A percentile compares a stretch with the other conserved stretches of the same genome.
Evolutionary conservation across 768 basidiomycete genomes (phyloP).

Genomic region (Gautieria morchelliformis): DNA sequence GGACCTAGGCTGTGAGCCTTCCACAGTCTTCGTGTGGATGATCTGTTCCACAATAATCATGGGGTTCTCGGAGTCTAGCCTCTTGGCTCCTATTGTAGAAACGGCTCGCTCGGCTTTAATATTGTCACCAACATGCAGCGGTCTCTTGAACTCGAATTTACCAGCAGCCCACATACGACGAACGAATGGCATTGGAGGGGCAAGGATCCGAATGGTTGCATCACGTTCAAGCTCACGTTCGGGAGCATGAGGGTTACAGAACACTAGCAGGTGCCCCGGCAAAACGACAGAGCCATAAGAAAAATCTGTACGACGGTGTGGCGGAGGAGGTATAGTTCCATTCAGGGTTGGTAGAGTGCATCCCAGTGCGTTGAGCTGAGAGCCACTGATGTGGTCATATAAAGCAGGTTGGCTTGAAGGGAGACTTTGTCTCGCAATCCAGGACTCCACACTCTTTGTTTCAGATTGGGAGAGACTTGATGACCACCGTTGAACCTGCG

Average conservation of each 20-base stretch:
- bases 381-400: neutral
- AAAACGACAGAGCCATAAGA: neutral
- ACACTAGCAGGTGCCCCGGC: conserved; percentile 57
- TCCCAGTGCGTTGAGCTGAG: neutral
- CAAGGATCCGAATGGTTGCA: conserved; percentile 63
- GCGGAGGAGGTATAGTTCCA: neutral
- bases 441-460: neutral
- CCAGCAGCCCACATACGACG: conserved; percentile 81
- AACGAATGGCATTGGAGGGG: conserved; percentile 63
- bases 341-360: conserved; percentile 4
- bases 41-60: conserved; percentile 70
- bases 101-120: conserved; percentile 42
- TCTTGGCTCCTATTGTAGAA: conserved; percentile 49
- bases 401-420: neutral
- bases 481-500: neutral
- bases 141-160: conserved; percentile 37
- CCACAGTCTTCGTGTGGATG: conserved; percentile 32
- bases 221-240: conserved; percentile 50
- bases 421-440: neutral
- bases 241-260: conserved; percentile 61
- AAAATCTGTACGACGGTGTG: neutral
- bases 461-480: conserved; percentile 1
- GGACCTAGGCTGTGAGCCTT: neutral
- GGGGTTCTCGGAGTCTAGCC: conserved; percentile 50
- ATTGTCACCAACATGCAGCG: conserved; percentile 44